Conservation (phyloP, 306 rosid species). For the Phaseolus lunatus region DNA sequence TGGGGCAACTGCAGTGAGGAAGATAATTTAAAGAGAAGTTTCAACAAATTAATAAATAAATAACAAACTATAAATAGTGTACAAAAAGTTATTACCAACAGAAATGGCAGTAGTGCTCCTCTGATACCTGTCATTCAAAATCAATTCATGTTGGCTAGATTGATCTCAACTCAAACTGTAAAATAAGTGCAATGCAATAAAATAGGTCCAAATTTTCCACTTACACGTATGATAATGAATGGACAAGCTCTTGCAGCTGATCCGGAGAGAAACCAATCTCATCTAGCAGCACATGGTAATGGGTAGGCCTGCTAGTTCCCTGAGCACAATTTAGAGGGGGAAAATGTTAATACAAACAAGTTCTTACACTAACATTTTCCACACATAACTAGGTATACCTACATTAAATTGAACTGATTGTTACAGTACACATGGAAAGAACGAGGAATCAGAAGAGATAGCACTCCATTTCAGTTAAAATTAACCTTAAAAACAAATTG, state of each 20-base stretch:
- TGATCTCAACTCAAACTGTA: not conserved
- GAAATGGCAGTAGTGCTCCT: slow-evolving; percentile 97
- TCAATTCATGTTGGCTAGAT: not conserved
- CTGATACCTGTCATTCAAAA: slow-evolving; percentile 70
- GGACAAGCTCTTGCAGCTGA: slow-evolving; percentile 93
- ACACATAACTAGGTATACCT: too few species aligned
- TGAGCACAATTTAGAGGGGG: slow-evolving; percentile 39
- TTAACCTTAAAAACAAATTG: too few species aligned
- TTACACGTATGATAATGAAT: slow-evolving; percentile 97
- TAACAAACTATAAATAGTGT: not conserved
- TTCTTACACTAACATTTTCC: too few species aligned
- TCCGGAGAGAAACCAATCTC: slow-evolving; percentile 82
- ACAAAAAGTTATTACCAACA: slow-evolving; percentile 62
- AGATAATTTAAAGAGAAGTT: not conserved
- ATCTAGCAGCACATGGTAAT: slow-evolving; percentile 87
- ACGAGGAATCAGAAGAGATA: too few species aligned
- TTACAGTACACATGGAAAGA: too few species aligned
- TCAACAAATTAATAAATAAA: not conserved
- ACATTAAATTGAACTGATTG: too few species aligned
- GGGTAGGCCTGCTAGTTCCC: slow-evolving; percentile 98
- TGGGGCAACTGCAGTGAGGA: slow-evolving; percentile 72
- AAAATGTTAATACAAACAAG: not conserved
- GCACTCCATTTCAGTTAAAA: too few species aligned
- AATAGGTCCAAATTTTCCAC: slow-evolving; percentile 47
- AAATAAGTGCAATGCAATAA: slow-evolving; percentile 10